Conservation (phyloP, 176 grass and related monocot genomes). For the Avena sativa region DNA sequence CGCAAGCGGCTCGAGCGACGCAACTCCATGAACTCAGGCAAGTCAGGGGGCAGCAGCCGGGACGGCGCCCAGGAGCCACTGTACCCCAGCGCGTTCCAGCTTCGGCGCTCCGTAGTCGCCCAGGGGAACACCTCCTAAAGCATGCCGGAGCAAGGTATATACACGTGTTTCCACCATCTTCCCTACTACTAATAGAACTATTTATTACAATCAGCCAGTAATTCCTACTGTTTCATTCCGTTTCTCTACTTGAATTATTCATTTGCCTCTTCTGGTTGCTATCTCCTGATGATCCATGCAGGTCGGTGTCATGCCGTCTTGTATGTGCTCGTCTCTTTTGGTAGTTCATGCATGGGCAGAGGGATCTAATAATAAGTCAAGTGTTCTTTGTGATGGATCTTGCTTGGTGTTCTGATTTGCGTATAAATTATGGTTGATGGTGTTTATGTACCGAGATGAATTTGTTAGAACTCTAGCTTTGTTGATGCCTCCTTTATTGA, state of each 20-base stretch:
- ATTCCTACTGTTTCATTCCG: slow-evolving; percentile 26
- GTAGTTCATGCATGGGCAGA: slow-evolving; percentile 22
- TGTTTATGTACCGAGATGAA: no score
- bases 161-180: no score
- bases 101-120: slow-evolving; percentile 47
- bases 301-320: slow-evolving; percentile 7
- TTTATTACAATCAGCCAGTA: no score
- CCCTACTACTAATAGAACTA: no score
- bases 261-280: neutral
- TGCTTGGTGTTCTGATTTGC: neutral
- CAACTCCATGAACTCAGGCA: slow-evolving; percentile 67
- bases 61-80: slow-evolving; percentile 43
- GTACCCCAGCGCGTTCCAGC: slow-evolving; percentile 29
- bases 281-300: slow-evolving; percentile 3
- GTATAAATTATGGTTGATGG: no score
- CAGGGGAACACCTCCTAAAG: slow-evolving; percentile 47
- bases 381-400: neutral
- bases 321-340: neutral
- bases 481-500: neutral
- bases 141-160: slow-evolving; percentile 52
- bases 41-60: neutral
- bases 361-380: neutral
- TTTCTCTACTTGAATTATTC: slow-evolving; percentile 2
- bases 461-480: no score
- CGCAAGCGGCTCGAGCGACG: slow-evolving; percentile 83